phyloP scores from a whole-genome alignment of 164 flowering plant species.

The Sedum album region DNA sequence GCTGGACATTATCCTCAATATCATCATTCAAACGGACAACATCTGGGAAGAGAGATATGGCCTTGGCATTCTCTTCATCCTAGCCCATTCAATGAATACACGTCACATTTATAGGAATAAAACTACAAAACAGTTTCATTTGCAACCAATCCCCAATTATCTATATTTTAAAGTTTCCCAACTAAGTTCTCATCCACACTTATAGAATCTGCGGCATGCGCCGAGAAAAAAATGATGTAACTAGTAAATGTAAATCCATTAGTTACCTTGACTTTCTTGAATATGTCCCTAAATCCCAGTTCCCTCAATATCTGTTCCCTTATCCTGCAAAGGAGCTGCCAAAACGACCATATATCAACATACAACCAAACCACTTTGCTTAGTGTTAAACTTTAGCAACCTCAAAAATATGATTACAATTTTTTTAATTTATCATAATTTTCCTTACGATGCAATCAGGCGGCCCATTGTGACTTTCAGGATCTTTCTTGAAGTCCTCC shows the following conservation, averaged over 20 bases:
- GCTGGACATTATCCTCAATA: slow-evolving; percentile 70
- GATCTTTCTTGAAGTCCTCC: slow-evolving; percentile 88
- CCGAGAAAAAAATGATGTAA: not conserved
- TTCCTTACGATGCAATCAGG: slow-evolving; percentile 86
- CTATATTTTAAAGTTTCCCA: not conserved
- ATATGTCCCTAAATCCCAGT: slow-evolving; percentile 85
- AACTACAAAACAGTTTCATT: not conserved
- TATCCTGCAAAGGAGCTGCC: slow-evolving; percentile 79
- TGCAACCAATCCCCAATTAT: not conserved
- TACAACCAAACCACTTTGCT: not conserved
- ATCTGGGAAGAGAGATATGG: slow-evolving; percentile 62
- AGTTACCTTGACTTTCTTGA: slow-evolving; percentile 87
- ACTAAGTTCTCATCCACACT: not conserved
- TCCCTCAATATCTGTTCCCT: slow-evolving; percentile 92
- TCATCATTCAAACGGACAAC: slow-evolving; percentile 84
- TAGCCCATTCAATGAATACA: slow-evolving; percentile 15
- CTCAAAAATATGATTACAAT: not conserved
- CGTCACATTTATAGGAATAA: not conserved
- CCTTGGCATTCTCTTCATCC: slow-evolving; percentile 99
- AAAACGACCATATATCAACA: not conserved
- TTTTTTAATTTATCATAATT: not conserved
- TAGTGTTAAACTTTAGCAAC: slow-evolving; percentile 4
- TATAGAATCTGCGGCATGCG: not conserved
- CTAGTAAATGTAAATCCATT: not conserved
- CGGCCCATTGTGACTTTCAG: slow-evolving; percentile 98